A percentile compares a stretch with the other conserved stretches of the same genome.
Evolutionary conservation across 2,329 filamentous ascomycete species (phyloP).

Genomic region (Alternaria viburni): DNA sequence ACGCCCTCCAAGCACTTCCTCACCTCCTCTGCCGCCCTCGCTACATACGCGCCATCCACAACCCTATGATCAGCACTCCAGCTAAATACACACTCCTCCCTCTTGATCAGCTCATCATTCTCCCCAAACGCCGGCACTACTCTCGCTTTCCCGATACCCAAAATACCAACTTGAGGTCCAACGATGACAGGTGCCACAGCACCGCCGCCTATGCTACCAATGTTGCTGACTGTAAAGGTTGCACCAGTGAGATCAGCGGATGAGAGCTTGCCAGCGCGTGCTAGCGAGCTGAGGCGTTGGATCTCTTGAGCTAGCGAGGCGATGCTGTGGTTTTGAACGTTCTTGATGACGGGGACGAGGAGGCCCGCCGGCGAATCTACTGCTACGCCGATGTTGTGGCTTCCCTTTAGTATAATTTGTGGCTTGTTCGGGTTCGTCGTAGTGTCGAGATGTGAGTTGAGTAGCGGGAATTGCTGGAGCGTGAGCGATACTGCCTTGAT

Average conservation of each 20-base stretch:
- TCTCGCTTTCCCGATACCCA: constrained; percentile 84
- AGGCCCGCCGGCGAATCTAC: constrained; percentile 92
- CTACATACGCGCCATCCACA: constrained; percentile 93
- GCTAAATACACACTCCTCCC: constrained; percentile 86
- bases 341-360: constrained; percentile 87
- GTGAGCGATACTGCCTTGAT: constrained; percentile 93
- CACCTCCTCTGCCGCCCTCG: constrained; percentile 84
- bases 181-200: constrained; percentile 93
- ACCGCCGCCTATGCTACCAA: constrained; percentile 91
- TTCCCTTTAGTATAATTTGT: constrained; percentile 75
- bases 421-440: constrained; percentile 67
- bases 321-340: constrained; percentile 79
- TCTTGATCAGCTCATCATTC: constrained; percentile 67
- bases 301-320: constrained; percentile 80
- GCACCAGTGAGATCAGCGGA: constrained; percentile 80
- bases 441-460: constrained; percentile 84
- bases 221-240: constrained; percentile 96
- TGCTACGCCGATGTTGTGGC: constrained; percentile 94
- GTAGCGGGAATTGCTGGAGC: constrained; percentile 78
- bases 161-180: constrained; percentile 86
- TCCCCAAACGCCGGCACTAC: constrained; percentile 77
- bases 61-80: constrained; percentile 97
- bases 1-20: constrained; percentile 81
- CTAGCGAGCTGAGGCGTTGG: constrained; percentile 72
- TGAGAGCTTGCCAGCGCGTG: constrained; percentile 74